Evolutionary conservation across 345 rosid genomes (phyloP), one percentile per base, ranked within the genome.

Genomic region (Sonneratia caseolaris): DNA sequence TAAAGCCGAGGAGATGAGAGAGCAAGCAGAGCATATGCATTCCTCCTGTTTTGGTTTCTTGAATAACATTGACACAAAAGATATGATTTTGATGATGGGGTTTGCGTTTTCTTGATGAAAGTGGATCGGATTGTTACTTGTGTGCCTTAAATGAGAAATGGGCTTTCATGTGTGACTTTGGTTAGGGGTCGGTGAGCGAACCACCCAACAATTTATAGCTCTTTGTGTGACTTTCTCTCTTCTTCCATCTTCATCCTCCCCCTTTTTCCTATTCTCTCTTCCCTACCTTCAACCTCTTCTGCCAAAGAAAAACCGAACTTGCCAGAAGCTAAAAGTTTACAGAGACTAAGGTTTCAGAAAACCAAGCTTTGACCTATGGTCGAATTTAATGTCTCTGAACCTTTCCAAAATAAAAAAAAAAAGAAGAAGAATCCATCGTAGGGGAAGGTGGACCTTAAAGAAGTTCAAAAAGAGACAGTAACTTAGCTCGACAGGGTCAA

Each of bases 181-280:
- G 96, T 84, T 82, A 81, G 82, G 82, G 81, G 81, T 87, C 74
- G 97, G 83, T 88, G 83, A 92, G 84, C 96, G 77, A 84, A 82
- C 80, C 80, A 61, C 79, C 86, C 79, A 73, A 79, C 70, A 68
- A 73, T 81, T 84, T 73, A 82, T 79, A 78, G 47, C 77, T 47
- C 43, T 21, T 67, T 42, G 6, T 35, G 18, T 12, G 19, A n/a
- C 13, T 35, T 6, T 37, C 7, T 32, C 7, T 6, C 35, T n/a
- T 24, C 64, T 24, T 42, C 45, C 45, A 4, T 42, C 45, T 42
- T 9, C 45, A 42, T 42, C 59, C 15, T 55, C 59, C 59, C 6
- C n/a, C 6, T 55, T 55, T 55, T 21, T 47, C 14, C 16, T 47
- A 9, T 47, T 47, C 51, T 47, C 16, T 47, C 16, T 47, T 47